Evolutionary conservation across 495 filamentous ascomycete species (phyloP).

Genomic region (Astrothelium subdiscretum): DNA sequence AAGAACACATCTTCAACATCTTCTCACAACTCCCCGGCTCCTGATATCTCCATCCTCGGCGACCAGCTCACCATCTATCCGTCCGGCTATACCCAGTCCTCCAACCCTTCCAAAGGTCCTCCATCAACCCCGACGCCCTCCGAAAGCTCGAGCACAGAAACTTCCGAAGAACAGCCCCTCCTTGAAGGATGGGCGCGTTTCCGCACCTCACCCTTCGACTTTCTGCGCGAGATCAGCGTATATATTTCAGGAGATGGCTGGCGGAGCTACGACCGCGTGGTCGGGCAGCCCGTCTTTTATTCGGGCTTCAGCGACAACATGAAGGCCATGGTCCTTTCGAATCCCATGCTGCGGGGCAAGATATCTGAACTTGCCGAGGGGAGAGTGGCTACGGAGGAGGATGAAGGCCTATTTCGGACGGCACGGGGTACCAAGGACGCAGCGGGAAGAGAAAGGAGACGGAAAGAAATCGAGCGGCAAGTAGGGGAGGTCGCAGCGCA

Average conservation of each 20-base stretch:
- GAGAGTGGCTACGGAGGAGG: slow-evolving; percentile 61
- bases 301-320: slow-evolving; percentile 84
- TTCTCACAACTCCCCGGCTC: slow-evolving; percentile 40
- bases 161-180: slow-evolving; percentile 49
- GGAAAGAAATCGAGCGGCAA: slow-evolving; percentile 23
- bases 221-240: slow-evolving; percentile 81
- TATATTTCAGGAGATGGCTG: slow-evolving; percentile 86
- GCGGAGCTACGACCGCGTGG: slow-evolving; percentile 80
- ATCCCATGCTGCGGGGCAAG: slow-evolving; percentile 58
- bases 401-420: slow-evolving; percentile 44
- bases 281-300: slow-evolving; percentile 91
- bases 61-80: slow-evolving; percentile 70
- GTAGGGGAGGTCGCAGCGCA: slow-evolving; percentile 65
- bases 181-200: slow-evolving; percentile 78
- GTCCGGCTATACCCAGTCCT: slow-evolving; percentile 51
- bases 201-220: slow-evolving; percentile 57
- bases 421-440: slow-evolving; percentile 33
- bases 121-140: background rate
- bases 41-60: slow-evolving; percentile 73
- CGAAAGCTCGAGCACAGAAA: background rate
- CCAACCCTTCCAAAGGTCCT: background rate
- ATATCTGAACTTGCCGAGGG: slow-evolving; percentile 65
- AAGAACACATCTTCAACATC: background rate
- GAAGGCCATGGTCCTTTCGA: slow-evolving; percentile 61
- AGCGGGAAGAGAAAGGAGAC: slow-evolving; percentile 11